Evolutionary conservation across 108 stramenopile genomes (phyloP).

Genomic region (Parietichytrium sp.): DNA sequence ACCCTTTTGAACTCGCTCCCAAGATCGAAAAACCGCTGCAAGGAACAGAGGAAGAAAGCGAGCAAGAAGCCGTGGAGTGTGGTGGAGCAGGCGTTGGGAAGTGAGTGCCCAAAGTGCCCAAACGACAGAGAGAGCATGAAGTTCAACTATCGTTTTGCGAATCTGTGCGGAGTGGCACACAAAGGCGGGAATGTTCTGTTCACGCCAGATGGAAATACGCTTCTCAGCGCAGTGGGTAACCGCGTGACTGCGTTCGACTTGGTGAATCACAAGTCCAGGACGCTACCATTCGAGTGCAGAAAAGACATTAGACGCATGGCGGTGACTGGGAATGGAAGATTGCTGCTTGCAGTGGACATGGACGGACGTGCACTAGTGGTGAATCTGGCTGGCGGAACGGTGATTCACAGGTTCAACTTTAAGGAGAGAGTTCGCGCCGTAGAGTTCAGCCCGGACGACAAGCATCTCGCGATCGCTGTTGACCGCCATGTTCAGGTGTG

Average conservation of each 20-base stretch:
- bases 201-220: constrained; percentile 80
- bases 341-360: constrained; percentile 76
- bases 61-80: too few relatives aligned
- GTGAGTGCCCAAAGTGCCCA: too few relatives aligned
- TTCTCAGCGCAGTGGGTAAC: constrained; percentile 87
- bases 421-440: constrained; percentile 75
- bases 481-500: constrained; percentile 92
- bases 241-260: constrained; percentile 86
- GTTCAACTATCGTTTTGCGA: constrained; percentile 85
- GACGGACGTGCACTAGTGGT: constrained; percentile 59
- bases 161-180: constrained; percentile 90
- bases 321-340: constrained; percentile 74
- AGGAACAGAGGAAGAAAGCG: too few relatives aligned
- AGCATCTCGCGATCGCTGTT: constrained; percentile 79
- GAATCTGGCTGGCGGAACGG: constrained; percentile 70
- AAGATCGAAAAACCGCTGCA: too few relatives aligned
- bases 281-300: constrained; percentile 81
- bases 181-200: constrained; percentile 83
- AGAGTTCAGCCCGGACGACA: constrained; percentile 81
- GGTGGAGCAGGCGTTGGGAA: too few relatives aligned
- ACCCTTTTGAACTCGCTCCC: too few relatives aligned
- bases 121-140: too few relatives aligned
- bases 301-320: constrained; percentile 83
- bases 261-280: constrained; percentile 69
- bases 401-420: constrained; percentile 88